A percentile compares a stretch with the other conserved stretches of the same genome.
Conservation (phyloP, 192 early-diverging fungal species). For the Linderina pennispora region DNA sequence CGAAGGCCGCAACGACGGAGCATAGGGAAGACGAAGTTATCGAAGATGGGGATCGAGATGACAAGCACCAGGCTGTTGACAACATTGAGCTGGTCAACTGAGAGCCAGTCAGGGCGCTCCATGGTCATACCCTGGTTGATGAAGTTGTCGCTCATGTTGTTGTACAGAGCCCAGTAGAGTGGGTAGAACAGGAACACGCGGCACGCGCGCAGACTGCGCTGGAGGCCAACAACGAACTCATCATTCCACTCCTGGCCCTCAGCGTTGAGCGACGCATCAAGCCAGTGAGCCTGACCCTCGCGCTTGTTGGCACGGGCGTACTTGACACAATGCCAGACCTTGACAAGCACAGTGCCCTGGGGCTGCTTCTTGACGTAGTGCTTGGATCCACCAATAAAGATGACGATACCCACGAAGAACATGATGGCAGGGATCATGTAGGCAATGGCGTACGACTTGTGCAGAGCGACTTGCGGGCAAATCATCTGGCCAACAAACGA, state of each 20-base stretch:
- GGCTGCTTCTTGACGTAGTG: constrained; percentile 50
- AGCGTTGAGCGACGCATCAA: constrained; percentile 48
- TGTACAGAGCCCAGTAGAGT: constrained; percentile 58
- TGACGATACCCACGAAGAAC: constrained; percentile 48
- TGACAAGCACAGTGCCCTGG: constrained; percentile 51
- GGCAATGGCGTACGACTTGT: constrained; percentile 53
- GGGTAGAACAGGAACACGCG: constrained; percentile 60
- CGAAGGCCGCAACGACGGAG: constrained; percentile 39
- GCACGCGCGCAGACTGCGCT: constrained; percentile 51
- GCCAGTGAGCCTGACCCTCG: constrained; percentile 7
- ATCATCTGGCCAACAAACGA: constrained; percentile 53
- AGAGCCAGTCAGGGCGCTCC: constrained; percentile 30
- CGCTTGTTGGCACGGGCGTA: constrained; percentile 14
- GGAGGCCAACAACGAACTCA: constrained; percentile 57
- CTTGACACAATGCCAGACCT: constrained; percentile 40
- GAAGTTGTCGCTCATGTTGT: constrained; percentile 49
- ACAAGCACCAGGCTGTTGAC: constrained; percentile 40
- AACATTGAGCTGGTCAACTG: constrained; percentile 46
- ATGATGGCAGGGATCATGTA: constrained; percentile 53
- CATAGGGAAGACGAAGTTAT: constrained; percentile 37
- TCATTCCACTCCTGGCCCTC: constrained; percentile 51
- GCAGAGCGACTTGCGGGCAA: constrained; percentile 51
- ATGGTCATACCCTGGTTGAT: constrained; percentile 50
- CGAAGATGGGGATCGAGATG: constrained; percentile 46
- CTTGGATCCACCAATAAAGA: constrained; percentile 48